phyloP scores from a whole-genome alignment of 2,329 filamentous ascomycete genomes.

The Fusarium sp. region DNA sequence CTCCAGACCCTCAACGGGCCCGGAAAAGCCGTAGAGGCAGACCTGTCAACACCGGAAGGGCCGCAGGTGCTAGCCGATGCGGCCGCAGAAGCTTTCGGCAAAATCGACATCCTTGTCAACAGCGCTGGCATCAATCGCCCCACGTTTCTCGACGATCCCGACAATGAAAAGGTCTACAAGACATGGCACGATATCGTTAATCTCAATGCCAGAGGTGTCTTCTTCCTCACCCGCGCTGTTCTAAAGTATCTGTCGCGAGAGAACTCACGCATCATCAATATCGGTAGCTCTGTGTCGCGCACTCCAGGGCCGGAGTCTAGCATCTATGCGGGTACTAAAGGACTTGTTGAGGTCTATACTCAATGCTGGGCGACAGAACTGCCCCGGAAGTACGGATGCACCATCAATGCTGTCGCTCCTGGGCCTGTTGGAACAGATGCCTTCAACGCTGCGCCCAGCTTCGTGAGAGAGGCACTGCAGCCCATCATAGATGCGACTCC shows the following conservation, averaged over 20 bases:
- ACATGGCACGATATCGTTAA: neutral
- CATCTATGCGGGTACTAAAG: constrained; percentile 9
- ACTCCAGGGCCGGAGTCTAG: neutral
- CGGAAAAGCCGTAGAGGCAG: neutral
- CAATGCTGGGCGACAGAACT: constrained; percentile 5
- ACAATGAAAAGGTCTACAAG: neutral
- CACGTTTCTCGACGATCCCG: neutral
- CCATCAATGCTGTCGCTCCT: constrained; percentile 46
- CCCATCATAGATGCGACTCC: neutral
- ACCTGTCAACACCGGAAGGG: neutral
- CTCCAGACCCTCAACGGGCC: neutral
- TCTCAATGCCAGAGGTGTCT: neutral
- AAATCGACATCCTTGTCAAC: neutral
- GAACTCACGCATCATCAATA: constrained; percentile 12
- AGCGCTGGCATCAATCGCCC: neutral
- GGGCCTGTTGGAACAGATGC: constrained; percentile 42
- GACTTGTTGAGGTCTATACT: constrained; percentile 2
- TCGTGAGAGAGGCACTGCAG: neutral
- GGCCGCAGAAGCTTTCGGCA: neutral
- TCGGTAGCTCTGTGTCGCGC: neutral
- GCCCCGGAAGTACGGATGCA: constrained; percentile 39
- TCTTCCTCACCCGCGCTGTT: neutral
- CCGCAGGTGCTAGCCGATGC: neutral
- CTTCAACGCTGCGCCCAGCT: neutral
- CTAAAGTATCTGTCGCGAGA: neutral